A percentile compares a stretch with the other conserved stretches of the same genome.
Conservation (phyloP, 2,329 filamentous ascomycete species). For the Coniochaeta pulveracea region DNA sequence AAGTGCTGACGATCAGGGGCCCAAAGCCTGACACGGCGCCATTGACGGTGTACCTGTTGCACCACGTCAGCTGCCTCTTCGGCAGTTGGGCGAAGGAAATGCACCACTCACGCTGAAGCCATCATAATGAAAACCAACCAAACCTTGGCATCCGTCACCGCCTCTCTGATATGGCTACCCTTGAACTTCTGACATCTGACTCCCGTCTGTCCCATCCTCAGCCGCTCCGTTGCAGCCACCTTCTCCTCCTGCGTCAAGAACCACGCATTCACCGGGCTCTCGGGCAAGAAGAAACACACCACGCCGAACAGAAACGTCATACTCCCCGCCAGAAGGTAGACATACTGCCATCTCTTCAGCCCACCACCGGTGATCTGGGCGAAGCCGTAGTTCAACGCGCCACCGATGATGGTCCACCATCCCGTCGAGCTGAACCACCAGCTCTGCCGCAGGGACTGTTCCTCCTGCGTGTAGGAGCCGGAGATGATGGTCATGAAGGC, state of each 20-base stretch:
- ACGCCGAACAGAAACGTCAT: conserved; percentile 54
- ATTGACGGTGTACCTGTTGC: conserved; percentile 53
- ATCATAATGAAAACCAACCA: conserved; percentile 58
- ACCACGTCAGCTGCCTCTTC: not conserved
- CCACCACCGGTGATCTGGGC: conserved; percentile 45
- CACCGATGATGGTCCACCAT: conserved; percentile 51
- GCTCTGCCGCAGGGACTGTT: conserved; percentile 53
- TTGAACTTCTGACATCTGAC: conserved; percentile 52
- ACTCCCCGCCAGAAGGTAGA: conserved; percentile 54
- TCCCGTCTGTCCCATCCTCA: conserved; percentile 52
- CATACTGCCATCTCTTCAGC: conserved; percentile 56
- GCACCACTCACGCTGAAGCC: conserved; percentile 40
- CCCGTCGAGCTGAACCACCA: conserved; percentile 56
- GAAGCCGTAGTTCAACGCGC: conserved; percentile 56
- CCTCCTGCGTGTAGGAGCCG: conserved; percentile 52
- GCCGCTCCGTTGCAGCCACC: conserved; percentile 51
- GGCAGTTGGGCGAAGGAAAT: not conserved
- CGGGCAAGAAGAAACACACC: conserved; percentile 54
- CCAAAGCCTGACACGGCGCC: conserved; percentile 62
- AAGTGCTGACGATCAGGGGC: conserved; percentile 60
- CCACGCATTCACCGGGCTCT: conserved; percentile 56
- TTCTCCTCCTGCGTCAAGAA: conserved; percentile 54
- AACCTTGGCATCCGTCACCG: conserved; percentile 46
- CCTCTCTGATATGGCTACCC: conserved; percentile 43
- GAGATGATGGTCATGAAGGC: conserved; percentile 54